phyloP scores from a whole-genome alignment of 164 flowering plant genomes.

The Annona cherimola region DNA sequence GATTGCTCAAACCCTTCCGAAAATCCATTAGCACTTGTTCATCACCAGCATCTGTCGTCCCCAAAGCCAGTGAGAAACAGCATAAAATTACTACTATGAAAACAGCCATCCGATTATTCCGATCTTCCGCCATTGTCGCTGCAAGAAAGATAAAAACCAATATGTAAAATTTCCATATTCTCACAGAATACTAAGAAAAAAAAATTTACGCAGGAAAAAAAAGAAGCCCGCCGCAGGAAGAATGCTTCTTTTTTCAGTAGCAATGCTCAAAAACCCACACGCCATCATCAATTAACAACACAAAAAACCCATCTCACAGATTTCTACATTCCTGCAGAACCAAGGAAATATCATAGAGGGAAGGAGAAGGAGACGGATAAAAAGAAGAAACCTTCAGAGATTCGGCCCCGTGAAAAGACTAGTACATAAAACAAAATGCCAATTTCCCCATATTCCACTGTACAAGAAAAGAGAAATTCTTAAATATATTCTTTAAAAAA shows the following conservation, averaged over 20 bases:
- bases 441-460: not conserved
- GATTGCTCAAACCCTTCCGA: slow-evolving; percentile 59
- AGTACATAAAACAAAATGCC: not conserved
- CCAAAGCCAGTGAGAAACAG: slow-evolving; percentile 14
- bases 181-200: not conserved
- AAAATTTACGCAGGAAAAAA: not conserved
- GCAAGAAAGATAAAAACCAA: not conserved
- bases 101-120: slow-evolving; percentile 10
- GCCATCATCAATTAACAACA: not conserved
- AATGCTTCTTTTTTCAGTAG: not conserved
- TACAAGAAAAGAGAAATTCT: not conserved
- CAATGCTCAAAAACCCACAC: not conserved
- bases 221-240: not conserved
- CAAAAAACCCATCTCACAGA: not conserved
- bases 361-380: not conserved
- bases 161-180: not conserved
- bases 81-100: slow-evolving; percentile 7
- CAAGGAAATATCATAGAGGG: too few relatives aligned
- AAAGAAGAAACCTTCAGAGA: not conserved
- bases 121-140: slow-evolving; percentile 16
- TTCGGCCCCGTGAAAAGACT: not conserved
- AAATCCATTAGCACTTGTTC: slow-evolving; percentile 48
- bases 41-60: slow-evolving; percentile 58
- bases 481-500: not conserved
- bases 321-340: too few relatives aligned